Conservation (phyloP, 1,284 basidiomycete genomes). For the Melampsora abietis-canadensis region DNA sequence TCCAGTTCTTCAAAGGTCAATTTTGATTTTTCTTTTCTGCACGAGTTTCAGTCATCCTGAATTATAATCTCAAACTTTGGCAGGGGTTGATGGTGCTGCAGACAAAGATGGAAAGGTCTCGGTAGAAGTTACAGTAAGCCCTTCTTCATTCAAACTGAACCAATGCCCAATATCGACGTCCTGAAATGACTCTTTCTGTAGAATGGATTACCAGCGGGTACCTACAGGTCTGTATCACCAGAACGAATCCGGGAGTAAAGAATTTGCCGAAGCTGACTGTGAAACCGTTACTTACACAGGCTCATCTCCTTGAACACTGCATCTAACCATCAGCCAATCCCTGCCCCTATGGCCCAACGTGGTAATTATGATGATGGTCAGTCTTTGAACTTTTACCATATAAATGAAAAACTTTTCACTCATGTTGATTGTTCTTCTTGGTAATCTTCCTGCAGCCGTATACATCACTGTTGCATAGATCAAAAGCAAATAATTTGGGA, state of each 20-base stretch:
- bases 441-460: no score
- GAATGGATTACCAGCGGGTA: constrained; percentile 9
- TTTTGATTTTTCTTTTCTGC: background rate
- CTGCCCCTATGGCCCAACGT: constrained; percentile 19
- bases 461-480: no score
- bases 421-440: no score
- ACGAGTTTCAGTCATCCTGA: background rate
- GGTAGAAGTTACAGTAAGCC: constrained; percentile 6
- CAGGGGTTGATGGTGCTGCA: constrained; percentile 9
- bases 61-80: background rate
- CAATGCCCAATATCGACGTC: background rate
- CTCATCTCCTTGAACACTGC: constrained; percentile 18
- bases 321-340: constrained; percentile 32
- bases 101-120: constrained; percentile 22
- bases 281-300: background rate
- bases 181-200: background rate
- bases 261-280: background rate
- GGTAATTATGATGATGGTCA: constrained; percentile 37
- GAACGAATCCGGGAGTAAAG: background rate
- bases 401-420: no score
- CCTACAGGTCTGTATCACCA: constrained; percentile 11
- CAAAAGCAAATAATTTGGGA: no score
- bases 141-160: background rate
- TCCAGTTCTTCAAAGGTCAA: constrained; percentile 41
- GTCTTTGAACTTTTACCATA: background rate